These are phyloP conservation scores for Diaporthe destruens DNA, from an alignment of 2,329 filamentous ascomycete species.

Conservation along the genomic window DNA sequence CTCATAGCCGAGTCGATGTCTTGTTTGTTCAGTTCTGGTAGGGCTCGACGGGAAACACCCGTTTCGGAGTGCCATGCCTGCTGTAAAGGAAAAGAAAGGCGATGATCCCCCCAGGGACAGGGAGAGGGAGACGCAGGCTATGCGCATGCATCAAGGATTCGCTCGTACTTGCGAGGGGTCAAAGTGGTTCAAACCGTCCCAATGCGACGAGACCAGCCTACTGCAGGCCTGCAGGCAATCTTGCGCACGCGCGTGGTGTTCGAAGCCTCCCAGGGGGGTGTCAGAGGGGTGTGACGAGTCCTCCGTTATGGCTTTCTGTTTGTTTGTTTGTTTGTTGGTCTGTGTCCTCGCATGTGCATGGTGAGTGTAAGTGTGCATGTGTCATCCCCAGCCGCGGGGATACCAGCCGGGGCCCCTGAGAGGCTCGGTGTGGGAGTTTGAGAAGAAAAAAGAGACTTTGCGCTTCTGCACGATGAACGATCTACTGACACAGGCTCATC, in stretches of 20 bases:
- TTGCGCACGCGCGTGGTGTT: neutral
- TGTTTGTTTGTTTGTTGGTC: slow-evolving; percentile 6
- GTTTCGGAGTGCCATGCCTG: neutral
- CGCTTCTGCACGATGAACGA: slow-evolving; percentile 31
- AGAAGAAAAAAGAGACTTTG: slow-evolving; percentile 11
- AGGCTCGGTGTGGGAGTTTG: slow-evolving; percentile 10
- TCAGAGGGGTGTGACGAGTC: neutral
- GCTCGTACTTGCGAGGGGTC: neutral
- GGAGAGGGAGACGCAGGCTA: neutral
- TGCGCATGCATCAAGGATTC: neutral
- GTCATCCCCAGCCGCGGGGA: slow-evolving; percentile 2
- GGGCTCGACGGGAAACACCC: neutral
- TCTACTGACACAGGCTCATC: slow-evolving; percentile 29
- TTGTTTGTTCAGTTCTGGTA: neutral
- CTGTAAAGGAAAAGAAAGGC: neutral
- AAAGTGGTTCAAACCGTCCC: neutral
- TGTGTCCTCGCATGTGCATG: neutral
- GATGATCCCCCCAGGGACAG: neutral
- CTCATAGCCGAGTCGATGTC: neutral
- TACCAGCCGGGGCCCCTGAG: slow-evolving; percentile 29
- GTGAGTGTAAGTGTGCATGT: neutral
- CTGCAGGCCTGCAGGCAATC: neutral
- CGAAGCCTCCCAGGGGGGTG: neutral
- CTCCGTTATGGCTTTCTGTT: neutral
- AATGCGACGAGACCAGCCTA: neutral